Evolutionary conservation across 2,329 filamentous ascomycete species (phyloP).

Genomic region (Clonostachys solani): DNA sequence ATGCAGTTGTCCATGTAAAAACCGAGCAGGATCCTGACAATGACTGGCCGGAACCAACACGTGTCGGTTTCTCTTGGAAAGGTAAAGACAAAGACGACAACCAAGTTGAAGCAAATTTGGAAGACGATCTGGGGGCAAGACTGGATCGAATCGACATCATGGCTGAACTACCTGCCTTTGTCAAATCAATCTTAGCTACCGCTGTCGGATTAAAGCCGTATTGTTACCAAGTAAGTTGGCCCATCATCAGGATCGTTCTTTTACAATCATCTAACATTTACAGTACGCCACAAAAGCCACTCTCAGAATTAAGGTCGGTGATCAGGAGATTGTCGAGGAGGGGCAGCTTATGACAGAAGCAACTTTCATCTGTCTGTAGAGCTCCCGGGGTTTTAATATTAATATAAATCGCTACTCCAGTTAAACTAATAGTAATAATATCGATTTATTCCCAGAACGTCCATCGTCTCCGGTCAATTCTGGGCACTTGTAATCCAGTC

Average conservation of each 20-base stretch:
- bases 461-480: too few species aligned
- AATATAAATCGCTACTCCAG: too few species aligned
- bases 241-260: conserved; percentile 15
- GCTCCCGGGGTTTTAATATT: too few species aligned
- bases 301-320: conserved; percentile 82
- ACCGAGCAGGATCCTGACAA: conserved; percentile 70
- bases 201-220: conserved; percentile 93
- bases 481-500: too few species aligned
- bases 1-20: conserved; percentile 64
- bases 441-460: too few species aligned
- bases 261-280: background rate
- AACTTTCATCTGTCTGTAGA: conserved; percentile 74
- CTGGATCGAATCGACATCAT: conserved; percentile 86
- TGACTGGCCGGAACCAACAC: conserved; percentile 83
- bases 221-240: conserved; percentile 78
- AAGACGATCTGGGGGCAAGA: conserved; percentile 63
- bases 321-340: conserved; percentile 72
- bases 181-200: conserved; percentile 87
- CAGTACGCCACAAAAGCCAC: conserved; percentile 70
- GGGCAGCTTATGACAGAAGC: conserved; percentile 83
- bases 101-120: conserved; percentile 63
- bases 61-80: conserved; percentile 71
- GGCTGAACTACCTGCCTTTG: conserved; percentile 91
- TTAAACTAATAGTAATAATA: too few species aligned
- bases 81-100: conserved; percentile 76